Conservation (phyloP, 352 stramenopile genomes). For the Globisporangium cylindrosporum region DNA sequence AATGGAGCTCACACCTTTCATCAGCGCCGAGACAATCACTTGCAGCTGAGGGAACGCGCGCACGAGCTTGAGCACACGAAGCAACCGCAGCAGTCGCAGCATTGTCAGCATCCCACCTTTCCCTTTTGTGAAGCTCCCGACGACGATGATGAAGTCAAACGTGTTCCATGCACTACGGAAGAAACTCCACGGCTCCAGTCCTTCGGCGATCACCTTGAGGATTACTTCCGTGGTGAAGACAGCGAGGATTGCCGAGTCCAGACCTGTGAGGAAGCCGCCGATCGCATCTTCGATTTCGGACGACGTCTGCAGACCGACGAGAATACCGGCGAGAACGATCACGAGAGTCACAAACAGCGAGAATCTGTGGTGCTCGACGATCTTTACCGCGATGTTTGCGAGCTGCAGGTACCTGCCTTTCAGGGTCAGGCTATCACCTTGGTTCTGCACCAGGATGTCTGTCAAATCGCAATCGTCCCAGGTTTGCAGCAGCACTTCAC, state of each 20-base stretch:
- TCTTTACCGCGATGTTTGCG: slow-evolving; percentile 33
- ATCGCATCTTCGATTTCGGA: slow-evolving; percentile 44
- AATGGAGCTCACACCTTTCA: slow-evolving; percentile 86
- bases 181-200: slow-evolving; percentile 73
- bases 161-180: slow-evolving; percentile 77
- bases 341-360: slow-evolving; percentile 73
- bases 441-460: slow-evolving; percentile 49
- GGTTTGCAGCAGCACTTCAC: slow-evolving; percentile 66
- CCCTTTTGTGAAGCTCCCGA: slow-evolving; percentile 64
- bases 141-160: slow-evolving; percentile 85
- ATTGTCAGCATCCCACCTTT: slow-evolving; percentile 81
- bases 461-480: slow-evolving; percentile 76
- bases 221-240: slow-evolving; percentile 79
- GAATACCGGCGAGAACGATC: slow-evolving; percentile 67
- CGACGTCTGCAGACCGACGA: slow-evolving; percentile 81
- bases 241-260: slow-evolving; percentile 68
- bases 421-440: slow-evolving; percentile 40
- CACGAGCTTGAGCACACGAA: slow-evolving; percentile 88
- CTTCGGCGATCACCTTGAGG: slow-evolving; percentile 76
- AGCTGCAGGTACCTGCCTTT: slow-evolving; percentile 57
- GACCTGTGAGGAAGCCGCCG: slow-evolving; percentile 33
- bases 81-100: slow-evolving; percentile 73
- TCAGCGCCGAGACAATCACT: slow-evolving; percentile 89
- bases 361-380: slow-evolving; percentile 60
- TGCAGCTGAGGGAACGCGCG: slow-evolving; percentile 82